phyloP scores from a whole-genome alignment of 805 yeast species.

The Wickerhamiella parazyma region DNA sequence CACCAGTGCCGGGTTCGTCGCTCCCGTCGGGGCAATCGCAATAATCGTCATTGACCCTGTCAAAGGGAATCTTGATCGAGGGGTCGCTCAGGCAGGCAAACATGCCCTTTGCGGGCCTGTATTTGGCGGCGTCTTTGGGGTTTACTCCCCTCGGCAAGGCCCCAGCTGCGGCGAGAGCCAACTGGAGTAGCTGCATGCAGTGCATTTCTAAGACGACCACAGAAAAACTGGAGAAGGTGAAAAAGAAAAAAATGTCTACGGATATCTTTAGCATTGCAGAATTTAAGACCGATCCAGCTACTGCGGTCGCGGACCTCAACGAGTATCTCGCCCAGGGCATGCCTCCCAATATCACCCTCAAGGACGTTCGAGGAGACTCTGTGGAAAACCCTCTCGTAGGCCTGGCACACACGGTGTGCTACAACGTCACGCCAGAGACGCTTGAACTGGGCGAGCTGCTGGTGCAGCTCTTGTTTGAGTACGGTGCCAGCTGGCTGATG shows the following conservation, averaged over 20 bases:
- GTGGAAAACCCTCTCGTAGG: slow-evolving; percentile 14
- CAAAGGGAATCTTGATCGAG: slow-evolving; percentile 42
- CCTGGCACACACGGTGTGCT: slow-evolving; percentile 16
- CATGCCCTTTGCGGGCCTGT: slow-evolving; percentile 38
- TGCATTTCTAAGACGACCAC: no score
- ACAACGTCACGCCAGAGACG: slow-evolving; percentile 12
- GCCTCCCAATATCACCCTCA: slow-evolving; percentile 20
- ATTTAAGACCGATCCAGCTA: slow-evolving; percentile 14
- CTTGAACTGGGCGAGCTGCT: slow-evolving; percentile 25
- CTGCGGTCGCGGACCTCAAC: slow-evolving; percentile 16
- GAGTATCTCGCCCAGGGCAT: slow-evolving; percentile 18
- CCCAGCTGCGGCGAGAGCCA: neutral
- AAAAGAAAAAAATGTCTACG: slow-evolving; percentile 7
- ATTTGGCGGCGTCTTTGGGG: slow-evolving; percentile 22
- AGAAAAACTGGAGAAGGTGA: no score
- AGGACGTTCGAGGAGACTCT: slow-evolving; percentile 16
- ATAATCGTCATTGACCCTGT: slow-evolving; percentile 69
- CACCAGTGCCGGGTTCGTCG: slow-evolving; percentile 92
- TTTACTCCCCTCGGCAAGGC: slow-evolving; percentile 14
- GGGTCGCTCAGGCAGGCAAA: slow-evolving; percentile 67
- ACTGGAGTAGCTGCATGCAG: neutral
- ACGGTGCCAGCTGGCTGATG: slow-evolving; percentile 89
- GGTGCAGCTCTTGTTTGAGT: slow-evolving; percentile 56
- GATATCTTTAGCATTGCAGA: slow-evolving; percentile 18
- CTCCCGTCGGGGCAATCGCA: slow-evolving; percentile 98